Base-by-base conservation (phyloP, 2,329 filamentous ascomycete genomes). In the Macrophomina tecta region DNA sequence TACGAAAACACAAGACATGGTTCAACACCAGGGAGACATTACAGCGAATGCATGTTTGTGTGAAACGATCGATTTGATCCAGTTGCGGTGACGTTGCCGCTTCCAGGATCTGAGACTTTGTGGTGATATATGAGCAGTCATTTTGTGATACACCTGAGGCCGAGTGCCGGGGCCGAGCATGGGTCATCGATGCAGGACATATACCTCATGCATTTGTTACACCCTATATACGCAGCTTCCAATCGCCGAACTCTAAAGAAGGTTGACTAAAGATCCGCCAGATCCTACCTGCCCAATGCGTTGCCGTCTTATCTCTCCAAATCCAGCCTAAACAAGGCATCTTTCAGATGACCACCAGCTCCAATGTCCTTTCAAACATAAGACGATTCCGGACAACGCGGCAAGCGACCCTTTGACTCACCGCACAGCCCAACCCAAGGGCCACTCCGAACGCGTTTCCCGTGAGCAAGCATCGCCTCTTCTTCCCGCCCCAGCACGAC, bases 21-120 rank as follows among this genome's bases (percentile, higher is more conserved):
- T 62, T 62, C 58, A 62, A 62, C 58, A 62, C 45, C 58, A 49
- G n/a, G 45, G 49, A 48, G 12, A 6, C 14, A 34, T 34, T n/a
- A 34, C 16, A 38, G 30, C 42, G 8, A 51, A 11, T 12, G 23
- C 7, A 51, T 30, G 4, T 38, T 38, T 38, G 36, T 38, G 36
- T 38, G 11, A 12, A 38, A 38, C 36, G 36, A 38, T 45, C 42
- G 12, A 45, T 45, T 5, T 45, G 42, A 14, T n/a, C 9, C 5
- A 14, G 16, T 45, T n/a, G 11, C 42, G 38, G 7, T 40, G 8
- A 14, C 38, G 14, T 40, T 14, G 16, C 11, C 4, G 16, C 42
- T 12, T n/a, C 16, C 42, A 14, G 16, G 42, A 16, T 16, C 12
- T 18, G 9, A 38, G 32, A 8, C n/a, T 18, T 2, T 12, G n/a